A percentile compares a stretch with the other conserved stretches of the same genome.
phyloP scores from a whole-genome alignment of 208 protist genomes.

The Trypanosoma platydactyli region DNA sequence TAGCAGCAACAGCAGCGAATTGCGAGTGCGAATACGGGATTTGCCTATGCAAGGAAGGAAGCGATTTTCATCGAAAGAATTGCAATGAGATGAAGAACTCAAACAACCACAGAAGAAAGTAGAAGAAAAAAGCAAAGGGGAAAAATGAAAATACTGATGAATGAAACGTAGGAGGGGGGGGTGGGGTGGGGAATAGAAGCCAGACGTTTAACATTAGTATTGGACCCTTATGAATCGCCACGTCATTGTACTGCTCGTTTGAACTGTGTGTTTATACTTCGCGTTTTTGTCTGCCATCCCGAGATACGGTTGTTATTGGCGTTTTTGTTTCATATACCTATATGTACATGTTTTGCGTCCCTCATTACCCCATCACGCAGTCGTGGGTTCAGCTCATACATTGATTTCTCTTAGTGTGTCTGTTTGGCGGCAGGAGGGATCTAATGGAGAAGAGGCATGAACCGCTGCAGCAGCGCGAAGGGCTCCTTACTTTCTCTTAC shows the following conservation, averaged over 20 bases:
- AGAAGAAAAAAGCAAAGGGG: neutral
- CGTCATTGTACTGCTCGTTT: neutral
- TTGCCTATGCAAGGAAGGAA: neutral
- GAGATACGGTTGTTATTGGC: neutral
- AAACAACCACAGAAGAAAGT: slow-evolving; percentile 6
- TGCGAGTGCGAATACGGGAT: neutral
- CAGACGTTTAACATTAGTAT: no score
- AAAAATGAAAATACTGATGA: neutral
- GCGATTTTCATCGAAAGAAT: neutral
- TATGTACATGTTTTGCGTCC: neutral
- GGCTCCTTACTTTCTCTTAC: no score
- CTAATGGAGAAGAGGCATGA: no score
- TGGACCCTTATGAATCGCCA: neutral
- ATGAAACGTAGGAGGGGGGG: slow-evolving; percentile 10
- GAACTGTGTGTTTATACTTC: neutral
- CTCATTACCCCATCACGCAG: no score
- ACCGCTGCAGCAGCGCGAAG: no score
- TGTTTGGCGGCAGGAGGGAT: no score
- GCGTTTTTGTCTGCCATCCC: neutral
- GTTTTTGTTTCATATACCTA: neutral
- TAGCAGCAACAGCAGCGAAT: neutral
- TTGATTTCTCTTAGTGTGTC: no score
- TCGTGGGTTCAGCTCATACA: no score
- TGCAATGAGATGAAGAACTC: neutral
- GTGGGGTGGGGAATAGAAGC: slow-evolving; percentile 5